phyloP scores from a whole-genome alignment of 108 stramenopile species.

The Discostella stelligeroides region DNA sequence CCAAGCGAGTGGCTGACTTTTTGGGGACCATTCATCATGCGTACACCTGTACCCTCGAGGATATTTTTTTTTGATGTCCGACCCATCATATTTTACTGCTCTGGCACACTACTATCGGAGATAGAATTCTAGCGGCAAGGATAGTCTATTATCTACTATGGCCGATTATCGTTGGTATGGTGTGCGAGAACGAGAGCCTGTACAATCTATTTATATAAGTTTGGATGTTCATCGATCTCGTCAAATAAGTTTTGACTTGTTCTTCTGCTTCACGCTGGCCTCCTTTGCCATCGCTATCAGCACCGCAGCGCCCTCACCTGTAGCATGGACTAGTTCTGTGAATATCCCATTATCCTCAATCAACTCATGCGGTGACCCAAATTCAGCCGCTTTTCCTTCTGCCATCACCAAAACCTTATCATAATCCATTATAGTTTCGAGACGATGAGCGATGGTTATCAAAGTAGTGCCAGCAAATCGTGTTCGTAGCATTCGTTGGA shows the following conservation, averaged over 20 bases:
- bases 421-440: slow-evolving; percentile 96
- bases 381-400: slow-evolving; percentile 84
- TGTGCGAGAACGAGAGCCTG: too few species aligned
- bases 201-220: background rate
- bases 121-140: too few species aligned
- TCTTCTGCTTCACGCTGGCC: slow-evolving; percentile 15
- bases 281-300: slow-evolving; percentile 43
- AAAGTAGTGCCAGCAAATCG: slow-evolving; percentile 84
- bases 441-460: slow-evolving; percentile 91
- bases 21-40: slow-evolving; percentile 97
- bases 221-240: background rate
- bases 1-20: slow-evolving; percentile 92
- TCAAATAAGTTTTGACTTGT: background rate
- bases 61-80: too few species aligned
- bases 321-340: slow-evolving; percentile 74
- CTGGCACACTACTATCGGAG: too few species aligned
- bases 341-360: slow-evolving; percentile 75
- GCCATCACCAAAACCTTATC: slow-evolving; percentile 90
- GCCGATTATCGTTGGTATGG: too few species aligned
- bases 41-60: slow-evolving; percentile 96
- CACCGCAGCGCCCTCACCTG: slow-evolving; percentile 62
- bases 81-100: too few species aligned
- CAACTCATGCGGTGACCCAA: slow-evolving; percentile 80
- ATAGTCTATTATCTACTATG: too few species aligned
- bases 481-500: slow-evolving; percentile 88